Evolutionary conservation across 129 eudicot species (phyloP).

Genomic region (Sambucus nigra): DNA sequence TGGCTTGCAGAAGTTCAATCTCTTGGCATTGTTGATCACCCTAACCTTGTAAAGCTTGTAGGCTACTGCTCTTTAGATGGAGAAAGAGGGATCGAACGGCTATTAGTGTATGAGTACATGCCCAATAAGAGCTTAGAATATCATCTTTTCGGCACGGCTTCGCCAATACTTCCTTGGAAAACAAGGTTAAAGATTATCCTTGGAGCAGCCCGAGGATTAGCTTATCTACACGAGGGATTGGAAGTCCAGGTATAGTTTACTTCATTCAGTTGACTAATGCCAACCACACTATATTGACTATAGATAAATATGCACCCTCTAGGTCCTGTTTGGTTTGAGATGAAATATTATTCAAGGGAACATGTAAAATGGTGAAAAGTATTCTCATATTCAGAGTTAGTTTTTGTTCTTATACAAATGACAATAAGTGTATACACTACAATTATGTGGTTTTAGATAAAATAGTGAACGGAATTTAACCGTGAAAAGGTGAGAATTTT

Average conservation of each 20-base stretch:
- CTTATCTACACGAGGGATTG: slow-evolving; percentile 61
- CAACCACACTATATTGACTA: too few relatives aligned
- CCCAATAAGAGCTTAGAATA: slow-evolving; percentile 64
- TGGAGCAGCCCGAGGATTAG: slow-evolving; percentile 71
- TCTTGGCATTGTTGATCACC: slow-evolving; percentile 71
- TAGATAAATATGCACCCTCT: too few relatives aligned
- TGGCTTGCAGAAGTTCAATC: slow-evolving; percentile 86
- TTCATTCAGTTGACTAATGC: too few relatives aligned
- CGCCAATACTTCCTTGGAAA: slow-evolving; percentile 48
- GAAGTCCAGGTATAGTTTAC: slow-evolving; percentile 73
- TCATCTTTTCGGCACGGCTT: slow-evolving; percentile 48
- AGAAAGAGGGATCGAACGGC: slow-evolving; percentile 80
- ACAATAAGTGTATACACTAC: too few relatives aligned
- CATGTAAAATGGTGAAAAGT: too few relatives aligned
- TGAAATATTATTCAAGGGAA: too few relatives aligned
- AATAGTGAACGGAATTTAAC: too few relatives aligned
- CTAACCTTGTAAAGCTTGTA: slow-evolving; percentile 77
- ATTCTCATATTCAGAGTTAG: too few relatives aligned
- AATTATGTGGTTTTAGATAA: too few relatives aligned
- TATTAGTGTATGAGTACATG: slow-evolving; percentile 75
- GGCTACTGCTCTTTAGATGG: slow-evolving; percentile 73
- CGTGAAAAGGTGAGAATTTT: too few relatives aligned
- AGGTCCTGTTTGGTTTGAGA: too few relatives aligned
- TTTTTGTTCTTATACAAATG: too few relatives aligned
- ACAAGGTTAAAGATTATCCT: slow-evolving; percentile 53